A percentile compares a stretch with the other conserved stretches of the same genome.
phyloP scores from a whole-genome alignment of 257 asterid species.

The Hygrophila difformis region DNA sequence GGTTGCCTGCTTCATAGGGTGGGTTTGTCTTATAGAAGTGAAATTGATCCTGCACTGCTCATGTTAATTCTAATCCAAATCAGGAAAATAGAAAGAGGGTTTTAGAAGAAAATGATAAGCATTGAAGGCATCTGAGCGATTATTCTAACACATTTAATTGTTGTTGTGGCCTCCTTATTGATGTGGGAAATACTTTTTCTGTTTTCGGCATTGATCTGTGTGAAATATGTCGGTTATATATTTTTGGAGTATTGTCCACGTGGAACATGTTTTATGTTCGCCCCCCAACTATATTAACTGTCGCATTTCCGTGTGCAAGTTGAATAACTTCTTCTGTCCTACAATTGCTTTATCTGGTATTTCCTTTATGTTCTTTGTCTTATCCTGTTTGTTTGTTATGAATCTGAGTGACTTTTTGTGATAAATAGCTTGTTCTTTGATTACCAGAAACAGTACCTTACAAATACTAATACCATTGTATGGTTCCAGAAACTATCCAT shows the following conservation, averaged over 20 bases:
- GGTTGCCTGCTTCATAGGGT: too few relatives aligned
- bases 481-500: slow-evolving; percentile 29
- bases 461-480: slow-evolving; percentile 7
- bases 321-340: slow-evolving; percentile 6
- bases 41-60: not conserved
- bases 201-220: not conserved
- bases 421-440: not conserved
- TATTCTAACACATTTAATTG: too few relatives aligned
- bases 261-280: not conserved
- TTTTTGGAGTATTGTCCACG: slow-evolving; percentile 7
- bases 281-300: not conserved
- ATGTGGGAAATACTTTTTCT: too few relatives aligned
- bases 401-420: not conserved
- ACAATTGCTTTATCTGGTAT: not conserved
- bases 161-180: too few relatives aligned
- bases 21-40: too few relatives aligned
- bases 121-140: not conserved
- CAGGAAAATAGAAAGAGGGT: not conserved
- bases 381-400: slow-evolving; percentile 10
- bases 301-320: not conserved
- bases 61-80: slow-evolving; percentile 3
- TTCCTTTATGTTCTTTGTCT: slow-evolving; percentile 1
- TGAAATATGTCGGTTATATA: not conserved
- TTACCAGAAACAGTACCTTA: not conserved
- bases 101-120: slow-evolving; percentile 1